Conservation (phyloP, 148 eudicot species). For the Bassia scoparia region DNA sequence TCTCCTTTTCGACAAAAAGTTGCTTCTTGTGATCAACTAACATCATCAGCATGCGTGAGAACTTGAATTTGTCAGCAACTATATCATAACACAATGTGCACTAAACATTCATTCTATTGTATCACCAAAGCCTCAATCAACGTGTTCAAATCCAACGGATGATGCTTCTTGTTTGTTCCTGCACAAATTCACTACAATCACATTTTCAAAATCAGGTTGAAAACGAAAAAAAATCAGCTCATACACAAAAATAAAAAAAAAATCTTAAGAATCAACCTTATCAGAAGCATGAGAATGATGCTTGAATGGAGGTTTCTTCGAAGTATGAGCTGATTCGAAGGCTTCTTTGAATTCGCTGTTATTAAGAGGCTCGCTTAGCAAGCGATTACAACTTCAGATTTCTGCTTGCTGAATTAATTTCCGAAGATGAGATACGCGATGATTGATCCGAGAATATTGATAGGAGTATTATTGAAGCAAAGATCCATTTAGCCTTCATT, state of each 20-base stretch:
- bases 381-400: slow-evolving; percentile 69
- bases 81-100: too few species aligned
- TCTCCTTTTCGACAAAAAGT: too few species aligned
- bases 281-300: slow-evolving; percentile 61
- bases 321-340: slow-evolving; percentile 33
- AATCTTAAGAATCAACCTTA: slow-evolving; percentile 42
- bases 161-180: slow-evolving; percentile 91
- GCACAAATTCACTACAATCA: slow-evolving; percentile 25
- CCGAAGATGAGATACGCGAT: slow-evolving; percentile 59
- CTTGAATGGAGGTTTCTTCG: slow-evolving; percentile 59
- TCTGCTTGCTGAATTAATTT: slow-evolving; percentile 65
- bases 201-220: background rate
- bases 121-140: too few species aligned
- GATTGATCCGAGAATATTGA: slow-evolving; percentile 50
- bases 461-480: slow-evolving; percentile 37
- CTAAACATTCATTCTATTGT: too few species aligned
- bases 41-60: too few species aligned
- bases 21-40: too few species aligned
- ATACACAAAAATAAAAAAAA: background rate
- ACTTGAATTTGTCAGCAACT: too few species aligned
- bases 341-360: slow-evolving; percentile 30
- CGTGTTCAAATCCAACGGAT: slow-evolving; percentile 89
- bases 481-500: too few species aligned
- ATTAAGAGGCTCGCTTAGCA: slow-evolving; percentile 36
- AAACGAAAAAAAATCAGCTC: background rate